Base-by-base conservation (phyloP, 805 yeast genomes). In the Wickerhamia fluorescens region DNA sequence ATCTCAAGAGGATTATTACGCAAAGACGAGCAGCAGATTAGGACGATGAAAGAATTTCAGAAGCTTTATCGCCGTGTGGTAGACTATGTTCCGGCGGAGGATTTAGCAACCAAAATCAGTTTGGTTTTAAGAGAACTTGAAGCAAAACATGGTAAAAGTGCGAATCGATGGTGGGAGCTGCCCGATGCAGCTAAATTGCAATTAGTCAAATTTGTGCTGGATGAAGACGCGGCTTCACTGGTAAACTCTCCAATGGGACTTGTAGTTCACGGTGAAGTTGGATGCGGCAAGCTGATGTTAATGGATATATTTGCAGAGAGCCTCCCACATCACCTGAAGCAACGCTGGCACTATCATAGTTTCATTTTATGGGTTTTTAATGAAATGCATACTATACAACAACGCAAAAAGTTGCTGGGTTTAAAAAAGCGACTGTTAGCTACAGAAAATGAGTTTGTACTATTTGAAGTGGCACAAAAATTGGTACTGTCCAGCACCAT, bases 211-310 rank as follows among this genome's bases (percentile, higher is more conserved):
- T 63, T 64, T 7, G 44, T 80, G 14, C 61, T 73, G 1, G 80
- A 76, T 43, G 83, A 78, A 38, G 82, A 76, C 34, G 80, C 75
- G 38, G 45, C 78, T 18, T 42, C 51, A 4, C 59, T 69, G 30
- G 58, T 74, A 31, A 61, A 69, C 1, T 63, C 82, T 0, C 87
- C 87, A 0, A 78, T 70, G 33, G 88, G 88, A 0, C 51, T 80
- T 4, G 46, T 76, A 25, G 49, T 76, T 5, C 74, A 73, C 49
- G 83, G 82, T 3, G 81, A 71, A 34, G 83, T 75, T 4, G 88
- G 88, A 0, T 74, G 82, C 40, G 88, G 88, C 1, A 80, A 80
- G 45, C 73, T 84, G 2, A 71, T 80, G 78, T 49, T 80, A 27
- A 71, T 80, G 72, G 86, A 79, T 40, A 69, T 80, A 13, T 79